These are phyloP conservation scores for Hypoxylon crocopeplum DNA, from an alignment of 495 filamentous ascomycete genomes.

Conservation along the genomic window DNA sequence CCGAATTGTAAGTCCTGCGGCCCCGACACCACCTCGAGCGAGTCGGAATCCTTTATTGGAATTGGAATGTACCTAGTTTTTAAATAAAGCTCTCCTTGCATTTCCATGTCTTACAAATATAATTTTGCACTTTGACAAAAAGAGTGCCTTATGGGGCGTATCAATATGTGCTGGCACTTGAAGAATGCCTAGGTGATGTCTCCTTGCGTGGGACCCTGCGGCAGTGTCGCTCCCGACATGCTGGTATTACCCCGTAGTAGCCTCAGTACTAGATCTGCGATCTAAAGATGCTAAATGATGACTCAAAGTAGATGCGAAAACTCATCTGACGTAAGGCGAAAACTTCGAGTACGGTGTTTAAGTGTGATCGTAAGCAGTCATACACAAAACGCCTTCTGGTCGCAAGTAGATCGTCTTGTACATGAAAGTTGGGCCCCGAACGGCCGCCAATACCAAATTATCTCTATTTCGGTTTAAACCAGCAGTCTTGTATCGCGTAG, in stretches of 20 bases:
- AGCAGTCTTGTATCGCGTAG: too few species aligned
- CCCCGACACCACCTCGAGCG: neutral
- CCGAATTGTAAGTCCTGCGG: conserved; percentile 4
- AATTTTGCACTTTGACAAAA: neutral
- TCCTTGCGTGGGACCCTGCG: conserved; percentile 1
- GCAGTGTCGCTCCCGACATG: conserved; percentile 16
- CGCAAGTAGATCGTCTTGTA: too few species aligned
- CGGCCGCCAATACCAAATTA: too few species aligned
- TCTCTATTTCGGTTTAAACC: too few species aligned
- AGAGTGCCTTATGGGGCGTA: neutral
- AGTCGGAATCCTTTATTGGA: conserved; percentile 8
- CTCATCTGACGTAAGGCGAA: conserved; percentile 16
- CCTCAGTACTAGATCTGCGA: conserved; percentile 13
- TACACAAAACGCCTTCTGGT: too few species aligned
- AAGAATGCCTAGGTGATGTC: neutral
- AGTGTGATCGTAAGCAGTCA: neutral
- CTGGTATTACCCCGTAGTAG: conserved; percentile 20
- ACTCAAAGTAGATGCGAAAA: neutral
- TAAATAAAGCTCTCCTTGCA: conserved; percentile 28
- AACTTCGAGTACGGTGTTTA: neutral
- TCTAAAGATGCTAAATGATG: conserved; percentile 11
- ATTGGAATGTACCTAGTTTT: conserved; percentile 10
- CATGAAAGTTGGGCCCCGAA: too few species aligned
- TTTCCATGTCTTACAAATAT: conserved; percentile 10
- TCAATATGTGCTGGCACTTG: neutral